These are phyloP conservation scores for Dictyostelium brefeldianum DNA, from an alignment of 78 protist genomes.

Conservation along the genomic window DNA sequence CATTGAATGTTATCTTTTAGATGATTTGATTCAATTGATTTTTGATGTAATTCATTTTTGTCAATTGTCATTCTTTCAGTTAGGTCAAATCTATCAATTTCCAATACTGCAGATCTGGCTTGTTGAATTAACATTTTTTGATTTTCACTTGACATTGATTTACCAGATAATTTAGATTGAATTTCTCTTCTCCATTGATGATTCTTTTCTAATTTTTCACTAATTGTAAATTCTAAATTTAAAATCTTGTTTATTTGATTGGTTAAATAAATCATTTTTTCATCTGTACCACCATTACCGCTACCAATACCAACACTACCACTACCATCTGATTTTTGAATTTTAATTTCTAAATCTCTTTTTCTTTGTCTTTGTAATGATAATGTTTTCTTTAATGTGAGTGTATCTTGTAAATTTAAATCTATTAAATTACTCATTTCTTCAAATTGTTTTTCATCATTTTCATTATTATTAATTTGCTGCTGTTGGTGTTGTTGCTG, in stretches of 20 bases:
- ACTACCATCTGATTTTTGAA: neutral
- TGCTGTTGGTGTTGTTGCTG: neutral
- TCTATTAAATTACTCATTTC: constrained; percentile 14
- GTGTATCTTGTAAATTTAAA: constrained; percentile 42
- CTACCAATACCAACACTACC: no score
- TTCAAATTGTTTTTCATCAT: neutral
- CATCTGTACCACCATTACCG: neutral
- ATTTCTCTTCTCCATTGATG: constrained; percentile 69
- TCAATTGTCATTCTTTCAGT: constrained; percentile 24
- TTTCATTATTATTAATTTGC: neutral
- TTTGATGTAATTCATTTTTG: neutral
- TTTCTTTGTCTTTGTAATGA: constrained; percentile 1
- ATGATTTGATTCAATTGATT: neutral
- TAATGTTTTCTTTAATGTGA: constrained; percentile 31
- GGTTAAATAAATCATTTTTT: neutral
- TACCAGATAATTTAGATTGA: constrained; percentile 27
- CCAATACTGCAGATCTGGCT: constrained; percentile 68
- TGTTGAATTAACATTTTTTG: constrained; percentile 62
- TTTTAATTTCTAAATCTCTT: constrained; percentile 20
- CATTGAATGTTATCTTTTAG: neutral
- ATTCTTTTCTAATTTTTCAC: constrained; percentile 18
- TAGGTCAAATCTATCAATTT: constrained; percentile 57
- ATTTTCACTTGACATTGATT: neutral
- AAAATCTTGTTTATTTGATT: neutral
- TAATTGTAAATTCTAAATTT: neutral